Conservation (phyloP, 2,329 filamentous ascomycete species). For the Chrysosporium queenslandicum region DNA sequence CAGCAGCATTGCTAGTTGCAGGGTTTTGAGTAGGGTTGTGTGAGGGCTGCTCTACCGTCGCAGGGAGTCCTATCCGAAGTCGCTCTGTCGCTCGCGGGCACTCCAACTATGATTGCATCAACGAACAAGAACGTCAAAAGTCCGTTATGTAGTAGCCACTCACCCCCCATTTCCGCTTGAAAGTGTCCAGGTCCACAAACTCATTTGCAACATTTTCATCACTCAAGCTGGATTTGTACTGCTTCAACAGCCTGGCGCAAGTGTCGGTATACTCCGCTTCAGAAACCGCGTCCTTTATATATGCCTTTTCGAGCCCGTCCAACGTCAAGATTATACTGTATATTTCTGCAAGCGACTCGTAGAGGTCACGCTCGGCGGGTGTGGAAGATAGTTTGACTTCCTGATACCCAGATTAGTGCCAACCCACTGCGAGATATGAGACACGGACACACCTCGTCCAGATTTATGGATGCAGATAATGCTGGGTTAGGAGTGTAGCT, state of each 20-base stretch:
- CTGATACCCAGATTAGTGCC: slow-evolving; percentile 36
- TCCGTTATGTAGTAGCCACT: slow-evolving; percentile 29
- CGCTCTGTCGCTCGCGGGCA: slow-evolving; percentile 89
- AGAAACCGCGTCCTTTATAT: slow-evolving; percentile 85
- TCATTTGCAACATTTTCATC: slow-evolving; percentile 84
- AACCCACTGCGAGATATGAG: background rate
- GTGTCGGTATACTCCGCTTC: slow-evolving; percentile 94
- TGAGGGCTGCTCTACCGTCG: slow-evolving; percentile 58
- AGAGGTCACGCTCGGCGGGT: slow-evolving; percentile 78
- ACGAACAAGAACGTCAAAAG: background rate
- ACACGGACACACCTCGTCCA: slow-evolving; percentile 67
- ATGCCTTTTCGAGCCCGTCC: slow-evolving; percentile 91
- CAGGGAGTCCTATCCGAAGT: slow-evolving; percentile 82
- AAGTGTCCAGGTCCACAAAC: slow-evolving; percentile 79
- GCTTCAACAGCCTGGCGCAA: slow-evolving; percentile 83
- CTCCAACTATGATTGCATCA: slow-evolving; percentile 56
- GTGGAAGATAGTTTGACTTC: slow-evolving; percentile 88
- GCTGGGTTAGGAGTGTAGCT: slow-evolving; percentile 81
- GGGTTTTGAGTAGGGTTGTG: slow-evolving; percentile 35
- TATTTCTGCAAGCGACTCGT: slow-evolving; percentile 91
- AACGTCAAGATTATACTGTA: slow-evolving; percentile 96
- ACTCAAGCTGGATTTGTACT: slow-evolving; percentile 88
- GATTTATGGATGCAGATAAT: slow-evolving; percentile 78
- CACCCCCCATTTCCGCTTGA: slow-evolving; percentile 88
- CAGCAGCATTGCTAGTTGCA: slow-evolving; percentile 34